Evolutionary conservation across 2,329 filamentous ascomycete species (phyloP), one percentile per base, ranked within the genome.

Genomic region (Phaeomoniella chlamydospora): DNA sequence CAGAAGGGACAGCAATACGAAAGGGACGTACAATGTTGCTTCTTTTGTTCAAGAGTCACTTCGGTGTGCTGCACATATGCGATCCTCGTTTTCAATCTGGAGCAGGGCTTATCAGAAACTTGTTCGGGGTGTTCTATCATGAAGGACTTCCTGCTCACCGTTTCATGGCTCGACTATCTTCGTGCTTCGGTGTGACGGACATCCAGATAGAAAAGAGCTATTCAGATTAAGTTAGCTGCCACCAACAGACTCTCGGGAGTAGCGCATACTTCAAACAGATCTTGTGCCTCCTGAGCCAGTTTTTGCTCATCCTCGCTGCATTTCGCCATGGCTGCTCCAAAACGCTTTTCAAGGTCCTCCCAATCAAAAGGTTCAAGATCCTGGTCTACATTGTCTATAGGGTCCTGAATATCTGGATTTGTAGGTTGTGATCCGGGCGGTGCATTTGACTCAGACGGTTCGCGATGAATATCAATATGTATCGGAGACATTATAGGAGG

Each of bases 121-220:
- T 14, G 16, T 16, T 12, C 34, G n/a, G n/a, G n/a, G n/a, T n/a
- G n/a, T n/a, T n/a, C n/a, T n/a, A n/a, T n/a, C n/a, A n/a, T n/a
- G n/a, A n/a, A n/a, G n/a, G n/a, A n/a, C n/a, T n/a, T n/a, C n/a
- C n/a, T 37, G 40, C 58, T 37, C 55, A 80, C 79, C 86, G 75
- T 56, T 88, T 88, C 43, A 74, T 67, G 15, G 82, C 80, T 38
- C 87, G 72, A 40, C 79, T 77, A 37, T 81, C 76, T 54, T 94
- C 87, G 41, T 83, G 76, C 9, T 66, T 60, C 18, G 76, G 70
- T 1, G 80, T 79, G 10, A 80, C 74, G 14, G 77, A 67, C 15
- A 82, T 80, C 86, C 87, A 94, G 22, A 77, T 61, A 39, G 70
- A 69, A 54, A 93, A 93, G 52, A 80, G 81, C 84, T 92, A 44